These are phyloP conservation scores for Xylaria longipes DNA, from an alignment of 495 filamentous ascomycete genomes.

Conservation along the genomic window DNA sequence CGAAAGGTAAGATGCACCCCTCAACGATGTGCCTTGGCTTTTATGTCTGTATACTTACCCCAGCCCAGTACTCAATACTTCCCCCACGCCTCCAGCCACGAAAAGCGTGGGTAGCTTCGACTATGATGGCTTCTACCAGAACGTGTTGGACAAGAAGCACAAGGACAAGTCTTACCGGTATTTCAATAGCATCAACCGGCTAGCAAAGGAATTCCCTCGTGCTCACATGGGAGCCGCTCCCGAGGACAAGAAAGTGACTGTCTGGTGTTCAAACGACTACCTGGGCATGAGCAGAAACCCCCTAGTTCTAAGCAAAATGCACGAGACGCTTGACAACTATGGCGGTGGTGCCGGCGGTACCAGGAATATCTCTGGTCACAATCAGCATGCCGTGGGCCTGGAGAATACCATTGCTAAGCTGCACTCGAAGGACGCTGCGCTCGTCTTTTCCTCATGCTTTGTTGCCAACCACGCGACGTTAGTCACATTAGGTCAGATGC, in stretches of 20 bases:
- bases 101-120: not conserved
- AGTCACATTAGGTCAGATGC: not conserved
- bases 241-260: not conserved
- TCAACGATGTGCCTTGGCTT: not conserved
- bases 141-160: not conserved
- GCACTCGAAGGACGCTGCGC: not conserved
- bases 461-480: slow-evolving; percentile 1
- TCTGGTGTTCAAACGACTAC: slow-evolving; percentile 6
- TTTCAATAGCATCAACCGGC: not conserved
- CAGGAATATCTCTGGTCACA: slow-evolving; percentile 1
- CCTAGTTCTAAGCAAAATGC: not conserved
- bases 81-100: not conserved
- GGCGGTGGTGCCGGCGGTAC: not conserved
- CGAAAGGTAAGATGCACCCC: not conserved
- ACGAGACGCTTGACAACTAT: slow-evolving; percentile 1
- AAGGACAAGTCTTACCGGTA: not conserved
- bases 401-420: slow-evolving; percentile 1
- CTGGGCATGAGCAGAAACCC: slow-evolving; percentile 2
- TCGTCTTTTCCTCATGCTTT: not conserved
- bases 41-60: not conserved
- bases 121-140: slow-evolving; percentile 2
- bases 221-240: not conserved
- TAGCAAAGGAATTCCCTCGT: not conserved
- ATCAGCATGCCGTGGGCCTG: not conserved
- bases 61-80: not conserved